Evolutionary conservation across 768 basidiomycete genomes (phyloP).

Genomic region (Pisolithus albus): DNA sequence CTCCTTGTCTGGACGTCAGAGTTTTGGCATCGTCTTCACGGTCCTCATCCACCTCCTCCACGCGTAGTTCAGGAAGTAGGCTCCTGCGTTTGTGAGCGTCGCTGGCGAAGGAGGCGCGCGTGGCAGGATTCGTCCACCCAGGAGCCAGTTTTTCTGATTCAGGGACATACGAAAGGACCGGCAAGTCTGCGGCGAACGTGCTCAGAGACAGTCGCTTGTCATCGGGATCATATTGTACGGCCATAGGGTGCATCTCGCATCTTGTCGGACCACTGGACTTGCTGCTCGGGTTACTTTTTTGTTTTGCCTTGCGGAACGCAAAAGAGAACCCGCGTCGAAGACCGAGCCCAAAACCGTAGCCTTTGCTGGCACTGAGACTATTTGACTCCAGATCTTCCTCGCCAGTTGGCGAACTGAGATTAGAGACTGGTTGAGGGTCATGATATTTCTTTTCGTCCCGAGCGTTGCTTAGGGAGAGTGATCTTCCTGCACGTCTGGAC

Average conservation of each 20-base stretch:
- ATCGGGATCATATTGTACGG: conserved; percentile 15
- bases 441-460: not conserved
- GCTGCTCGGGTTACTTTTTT: conserved; percentile 14
- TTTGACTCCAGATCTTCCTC: conserved; percentile 21
- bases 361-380: conserved; percentile 26
- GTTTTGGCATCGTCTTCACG: conserved; percentile 26
- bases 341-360: conserved; percentile 30
- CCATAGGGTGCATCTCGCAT: conserved; percentile 18
- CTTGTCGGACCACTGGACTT: conserved; percentile 7
- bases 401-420: conserved; percentile 7
- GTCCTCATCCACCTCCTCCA: conserved; percentile 8
- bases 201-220: conserved; percentile 24
- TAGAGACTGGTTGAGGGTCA: conserved; percentile 9
- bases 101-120: conserved; percentile 12
- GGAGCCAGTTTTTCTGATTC: conserved; percentile 30
- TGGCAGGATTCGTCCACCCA: conserved; percentile 23
- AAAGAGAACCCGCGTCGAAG: conserved; percentile 23
- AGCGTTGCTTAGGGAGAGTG: not conserved
- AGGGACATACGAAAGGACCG: conserved; percentile 12
- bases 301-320: conserved; percentile 17
- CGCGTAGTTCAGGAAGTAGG: conserved; percentile 17
- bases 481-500: conserved; percentile 21
- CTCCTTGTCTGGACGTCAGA: conserved; percentile 25
- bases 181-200: conserved; percentile 15
- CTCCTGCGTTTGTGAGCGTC: conserved; percentile 7